Conservation (phyloP, 805 yeast species). For the Grigorovia transvaalensis region DNA sequence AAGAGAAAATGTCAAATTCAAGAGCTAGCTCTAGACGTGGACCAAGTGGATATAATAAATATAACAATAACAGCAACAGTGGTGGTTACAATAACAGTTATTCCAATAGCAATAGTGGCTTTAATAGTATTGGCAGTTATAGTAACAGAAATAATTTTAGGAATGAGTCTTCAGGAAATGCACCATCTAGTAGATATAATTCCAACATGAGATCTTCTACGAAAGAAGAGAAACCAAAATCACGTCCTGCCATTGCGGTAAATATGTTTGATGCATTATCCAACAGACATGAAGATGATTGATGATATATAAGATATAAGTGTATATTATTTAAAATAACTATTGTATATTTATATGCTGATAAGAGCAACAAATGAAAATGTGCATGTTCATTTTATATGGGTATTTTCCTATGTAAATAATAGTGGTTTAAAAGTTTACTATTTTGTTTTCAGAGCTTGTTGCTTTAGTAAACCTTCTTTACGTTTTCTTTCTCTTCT, state of each 20-base stretch:
- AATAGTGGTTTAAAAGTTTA: neutral
- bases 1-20: constrained; percentile 33
- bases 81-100: neutral
- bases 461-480: constrained; percentile 34
- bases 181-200: constrained; percentile 15
- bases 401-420: neutral
- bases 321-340: neutral
- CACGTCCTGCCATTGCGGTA: constrained; percentile 16
- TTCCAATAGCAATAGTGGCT: neutral
- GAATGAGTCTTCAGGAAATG: neutral
- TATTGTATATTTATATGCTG: neutral
- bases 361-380: neutral
- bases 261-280: constrained; percentile 29
- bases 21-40: constrained; percentile 33
- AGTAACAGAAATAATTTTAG: neutral
- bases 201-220: constrained; percentile 10
- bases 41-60: neutral
- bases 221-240: constrained; percentile 19
- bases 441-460: constrained; percentile 3
- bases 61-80: neutral
- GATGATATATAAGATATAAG: neutral
- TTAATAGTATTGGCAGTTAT: neutral
- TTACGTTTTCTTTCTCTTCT: constrained; percentile 41
- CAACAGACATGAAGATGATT: constrained; percentile 18
- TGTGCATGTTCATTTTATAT: neutral